Percentiles rank a stretch among this genome's conserved stretches.
Conservation (phyloP, 352 stramenopile species). For the Phytophthora citricola region DNA sequence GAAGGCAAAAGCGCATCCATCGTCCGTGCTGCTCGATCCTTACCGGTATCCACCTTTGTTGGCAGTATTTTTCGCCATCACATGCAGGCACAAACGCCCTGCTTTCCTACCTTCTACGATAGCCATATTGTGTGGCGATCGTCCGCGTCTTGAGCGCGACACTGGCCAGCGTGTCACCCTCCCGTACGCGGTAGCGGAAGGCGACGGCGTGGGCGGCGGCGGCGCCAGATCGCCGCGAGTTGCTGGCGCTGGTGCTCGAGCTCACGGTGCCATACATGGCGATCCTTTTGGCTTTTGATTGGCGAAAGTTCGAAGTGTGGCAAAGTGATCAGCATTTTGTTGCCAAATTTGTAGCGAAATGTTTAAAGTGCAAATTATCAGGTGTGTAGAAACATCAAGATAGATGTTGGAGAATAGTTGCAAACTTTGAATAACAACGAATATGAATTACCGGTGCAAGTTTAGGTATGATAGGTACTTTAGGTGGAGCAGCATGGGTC, state of each 20-base stretch:
- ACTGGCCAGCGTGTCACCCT: too few relatives aligned
- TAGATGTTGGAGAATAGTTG: background rate
- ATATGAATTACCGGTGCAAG: conserved; percentile 8
- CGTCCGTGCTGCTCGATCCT: background rate
- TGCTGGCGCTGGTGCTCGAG: conserved; percentile 32
- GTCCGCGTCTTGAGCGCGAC: too few relatives aligned
- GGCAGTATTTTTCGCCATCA: too few relatives aligned
- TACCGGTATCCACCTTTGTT: background rate
- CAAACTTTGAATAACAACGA: conserved; percentile 1
- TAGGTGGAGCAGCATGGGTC: conserved; percentile 85
- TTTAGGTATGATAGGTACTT: background rate
- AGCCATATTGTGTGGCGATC: background rate
- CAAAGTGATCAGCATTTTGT: background rate
- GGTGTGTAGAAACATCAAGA: conserved; percentile 3
- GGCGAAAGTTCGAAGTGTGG: conserved; percentile 17
- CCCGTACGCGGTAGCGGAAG: too few relatives aligned
- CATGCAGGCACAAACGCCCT: background rate
- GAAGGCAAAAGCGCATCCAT: background rate
- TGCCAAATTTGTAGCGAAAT: conserved; percentile 2
- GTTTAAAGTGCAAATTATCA: conserved; percentile 9
- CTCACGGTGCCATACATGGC: conserved; percentile 66
- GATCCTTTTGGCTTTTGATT: conserved; percentile 21
- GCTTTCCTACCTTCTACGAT: background rate
- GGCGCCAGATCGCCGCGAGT: conserved; percentile 25
- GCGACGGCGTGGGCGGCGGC: too few relatives aligned